phyloP scores from a whole-genome alignment of 2,329 filamentous ascomycete genomes.

The Aureobasidium mangrovei region DNA sequence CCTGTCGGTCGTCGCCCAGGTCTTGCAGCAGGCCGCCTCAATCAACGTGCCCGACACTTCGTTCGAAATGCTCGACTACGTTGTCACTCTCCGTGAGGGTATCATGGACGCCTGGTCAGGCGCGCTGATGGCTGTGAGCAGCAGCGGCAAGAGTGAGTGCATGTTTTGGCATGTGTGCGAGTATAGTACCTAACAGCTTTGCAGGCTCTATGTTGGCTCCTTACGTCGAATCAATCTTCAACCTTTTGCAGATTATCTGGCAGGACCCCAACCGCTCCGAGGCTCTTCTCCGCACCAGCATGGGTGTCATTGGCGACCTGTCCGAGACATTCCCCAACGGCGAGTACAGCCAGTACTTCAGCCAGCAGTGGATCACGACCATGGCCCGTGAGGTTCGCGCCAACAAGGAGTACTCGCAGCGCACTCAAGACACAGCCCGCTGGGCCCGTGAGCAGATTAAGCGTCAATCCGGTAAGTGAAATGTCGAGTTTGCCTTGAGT shows the following conservation, averaged over 20 bases:
- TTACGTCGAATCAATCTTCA: conserved; percentile 79
- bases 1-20: conserved; percentile 81
- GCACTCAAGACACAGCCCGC: conserved; percentile 87
- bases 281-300: conserved; percentile 80
- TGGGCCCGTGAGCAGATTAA: conserved; percentile 98
- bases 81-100: conserved; percentile 86
- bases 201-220: conserved; percentile 55
- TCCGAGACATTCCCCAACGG: conserved; percentile 89
- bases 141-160: conserved; percentile 52
- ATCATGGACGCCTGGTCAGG: conserved; percentile 99
- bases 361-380: conserved; percentile 77
- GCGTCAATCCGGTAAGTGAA: conserved; percentile 51
- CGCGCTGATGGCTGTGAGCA: conserved; percentile 89
- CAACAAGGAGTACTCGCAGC: conserved; percentile 75
- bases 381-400: conserved; percentile 88
- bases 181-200: background rate
- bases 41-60: conserved; percentile 64
- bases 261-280: conserved; percentile 84
- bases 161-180: background rate
- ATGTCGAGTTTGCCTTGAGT: background rate
- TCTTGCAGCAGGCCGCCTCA: conserved; percentile 82
- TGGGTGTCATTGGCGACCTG: conserved; percentile 95
- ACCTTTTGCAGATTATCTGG: conserved; percentile 71
- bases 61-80: conserved; percentile 95
- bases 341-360: conserved; percentile 75